Evolutionary conservation across 148 eudicot genomes (phyloP).

Genomic region (Polygonum aviculare): DNA sequence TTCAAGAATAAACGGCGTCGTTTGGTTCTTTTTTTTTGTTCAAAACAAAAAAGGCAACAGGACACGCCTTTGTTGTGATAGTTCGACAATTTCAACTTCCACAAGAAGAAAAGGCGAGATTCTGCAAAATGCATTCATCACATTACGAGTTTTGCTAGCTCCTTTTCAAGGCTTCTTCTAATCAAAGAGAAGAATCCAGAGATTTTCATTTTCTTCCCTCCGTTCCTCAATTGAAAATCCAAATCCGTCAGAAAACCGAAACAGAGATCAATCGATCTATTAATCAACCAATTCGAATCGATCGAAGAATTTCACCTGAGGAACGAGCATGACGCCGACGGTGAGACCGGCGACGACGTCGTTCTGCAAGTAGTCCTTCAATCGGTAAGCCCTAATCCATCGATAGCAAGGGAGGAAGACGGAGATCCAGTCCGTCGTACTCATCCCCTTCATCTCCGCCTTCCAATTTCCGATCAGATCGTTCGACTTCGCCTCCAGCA

Average conservation of each 20-base stretch:
- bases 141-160: background rate
- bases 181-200: too few species aligned
- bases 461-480: constrained; percentile 30
- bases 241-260: background rate
- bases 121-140: background rate
- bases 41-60: background rate
- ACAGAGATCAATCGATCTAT: background rate
- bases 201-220: too few species aligned
- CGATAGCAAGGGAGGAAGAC: constrained; percentile 72
- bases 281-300: too few species aligned
- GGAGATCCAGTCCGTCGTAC: constrained; percentile 58
- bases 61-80: too few species aligned
- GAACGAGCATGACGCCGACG: constrained; percentile 96
- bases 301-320: constrained; percentile 50
- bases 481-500: constrained; percentile 20
- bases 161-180: too few species aligned
- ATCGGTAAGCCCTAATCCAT: constrained; percentile 59
- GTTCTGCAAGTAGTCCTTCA: constrained; percentile 50
- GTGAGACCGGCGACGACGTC: constrained; percentile 90
- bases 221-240: too few species aligned
- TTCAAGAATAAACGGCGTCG: background rate
- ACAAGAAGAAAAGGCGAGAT: background rate
- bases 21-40: background rate
- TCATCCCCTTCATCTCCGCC: constrained; percentile 55
- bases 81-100: background rate